phyloP scores from a whole-genome alignment of 306 rosid species.

The Styphnolobium japonicum region DNA sequence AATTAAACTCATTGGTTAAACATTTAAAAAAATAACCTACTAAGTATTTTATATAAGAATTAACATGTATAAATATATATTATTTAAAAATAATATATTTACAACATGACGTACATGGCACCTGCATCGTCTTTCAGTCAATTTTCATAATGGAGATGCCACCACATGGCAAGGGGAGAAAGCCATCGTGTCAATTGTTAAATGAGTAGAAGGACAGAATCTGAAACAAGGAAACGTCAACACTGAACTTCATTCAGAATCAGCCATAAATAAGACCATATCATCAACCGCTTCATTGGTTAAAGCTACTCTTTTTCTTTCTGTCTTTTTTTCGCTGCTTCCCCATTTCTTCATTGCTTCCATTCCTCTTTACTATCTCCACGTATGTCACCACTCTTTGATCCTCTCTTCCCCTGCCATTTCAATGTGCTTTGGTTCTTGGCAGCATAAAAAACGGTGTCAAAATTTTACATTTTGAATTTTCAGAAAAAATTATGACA shows the following conservation, averaged over 20 bases:
- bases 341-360: conserved; percentile 17
- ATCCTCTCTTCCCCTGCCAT: neutral
- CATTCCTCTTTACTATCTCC: neutral
- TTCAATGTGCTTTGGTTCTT: too few relatives aligned
- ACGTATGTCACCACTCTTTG: conserved; percentile 21
- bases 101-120: too few relatives aligned
- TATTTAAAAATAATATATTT: too few relatives aligned
- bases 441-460: too few relatives aligned
- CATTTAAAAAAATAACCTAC: too few relatives aligned
- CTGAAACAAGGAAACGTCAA: neutral
- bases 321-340: neutral
- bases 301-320: too few relatives aligned
- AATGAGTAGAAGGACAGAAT: neutral
- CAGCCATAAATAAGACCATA: neutral
- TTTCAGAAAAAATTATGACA: too few relatives aligned
- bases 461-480: too few relatives aligned
- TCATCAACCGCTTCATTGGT: neutral
- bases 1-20: too few relatives aligned
- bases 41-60: too few relatives aligned
- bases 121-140: too few relatives aligned
- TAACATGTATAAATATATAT: too few relatives aligned
- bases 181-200: neutral
- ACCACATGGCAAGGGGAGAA: neutral
- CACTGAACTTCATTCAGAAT: neutral
- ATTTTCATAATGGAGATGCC: neutral